Evolutionary conservation across 164 flowering plant species (phyloP).

Genomic region (Liriodendron chinense): DNA sequence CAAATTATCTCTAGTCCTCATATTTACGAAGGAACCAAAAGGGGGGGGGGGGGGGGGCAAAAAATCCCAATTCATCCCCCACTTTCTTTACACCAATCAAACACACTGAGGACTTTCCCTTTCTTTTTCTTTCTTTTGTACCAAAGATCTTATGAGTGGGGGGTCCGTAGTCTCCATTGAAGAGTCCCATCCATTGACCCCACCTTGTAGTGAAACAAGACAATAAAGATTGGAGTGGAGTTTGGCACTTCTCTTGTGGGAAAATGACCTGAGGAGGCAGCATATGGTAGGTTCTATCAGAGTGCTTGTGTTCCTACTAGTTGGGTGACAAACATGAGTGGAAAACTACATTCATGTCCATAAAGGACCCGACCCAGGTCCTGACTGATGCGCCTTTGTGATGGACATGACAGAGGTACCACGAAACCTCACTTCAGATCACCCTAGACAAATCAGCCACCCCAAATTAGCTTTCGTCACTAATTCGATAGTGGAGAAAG

Average conservation of each 20-base stretch:
- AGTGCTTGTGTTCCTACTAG: constrained; percentile 25
- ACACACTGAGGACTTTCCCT: neutral
- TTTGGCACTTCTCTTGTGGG: constrained; percentile 21
- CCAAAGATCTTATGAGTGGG: neutral
- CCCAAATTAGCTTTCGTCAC: constrained; percentile 10
- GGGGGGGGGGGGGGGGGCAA: too few relatives aligned
- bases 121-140: neutral
- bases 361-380: constrained; percentile 34
- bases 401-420: constrained; percentile 21
- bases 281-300: constrained; percentile 23
- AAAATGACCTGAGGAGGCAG: constrained; percentile 19
- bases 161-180: neutral
- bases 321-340: constrained; percentile 37
- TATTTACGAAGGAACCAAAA: neutral
- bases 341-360: constrained; percentile 32
- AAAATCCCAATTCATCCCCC: neutral
- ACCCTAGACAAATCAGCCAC: constrained; percentile 19
- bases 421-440: constrained; percentile 21
- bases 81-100: neutral
- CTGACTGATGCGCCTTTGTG: constrained; percentile 21
- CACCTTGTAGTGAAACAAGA: neutral
- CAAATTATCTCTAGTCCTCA: neutral
- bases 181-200: neutral
- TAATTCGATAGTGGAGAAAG: neutral
- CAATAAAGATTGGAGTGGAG: constrained; percentile 3